Evolutionary conservation across 352 stramenopile genomes (phyloP).

Genomic region (Pythium vanterpoolii): DNA sequence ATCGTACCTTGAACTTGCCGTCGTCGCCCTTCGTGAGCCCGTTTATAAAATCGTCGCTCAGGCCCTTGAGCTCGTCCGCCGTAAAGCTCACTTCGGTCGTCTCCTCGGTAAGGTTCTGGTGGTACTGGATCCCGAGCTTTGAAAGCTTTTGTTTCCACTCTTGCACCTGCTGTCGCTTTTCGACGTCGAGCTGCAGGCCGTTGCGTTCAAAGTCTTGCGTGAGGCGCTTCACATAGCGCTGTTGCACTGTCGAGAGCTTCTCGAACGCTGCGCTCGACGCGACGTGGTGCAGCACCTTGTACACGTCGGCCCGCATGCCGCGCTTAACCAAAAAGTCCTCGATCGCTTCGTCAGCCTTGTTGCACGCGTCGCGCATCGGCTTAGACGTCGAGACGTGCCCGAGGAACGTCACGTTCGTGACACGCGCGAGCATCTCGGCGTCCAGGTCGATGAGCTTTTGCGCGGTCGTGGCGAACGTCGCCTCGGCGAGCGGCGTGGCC

Average conservation of each 20-base stretch:
- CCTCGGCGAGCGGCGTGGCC: constrained; percentile 27
- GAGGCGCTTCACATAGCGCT: constrained; percentile 76
- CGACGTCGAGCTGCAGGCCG: constrained; percentile 65
- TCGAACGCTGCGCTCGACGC: constrained; percentile 41
- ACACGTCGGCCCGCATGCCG: constrained; percentile 83
- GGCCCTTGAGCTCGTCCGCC: constrained; percentile 69
- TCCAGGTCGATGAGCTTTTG: constrained; percentile 81
- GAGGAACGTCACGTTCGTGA: constrained; percentile 86
- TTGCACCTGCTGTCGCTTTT: constrained; percentile 72
- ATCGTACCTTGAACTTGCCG: constrained; percentile 70
- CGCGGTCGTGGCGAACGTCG: constrained; percentile 69
- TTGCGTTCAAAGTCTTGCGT: constrained; percentile 86
- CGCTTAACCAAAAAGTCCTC: constrained; percentile 70
- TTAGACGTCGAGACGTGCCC: constrained; percentile 69
- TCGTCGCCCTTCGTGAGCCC: constrained; percentile 66
- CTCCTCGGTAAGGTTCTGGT: constrained; percentile 85
- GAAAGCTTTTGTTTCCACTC: constrained; percentile 84
- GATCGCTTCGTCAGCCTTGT: constrained; percentile 77
- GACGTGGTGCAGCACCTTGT: constrained; percentile 65
- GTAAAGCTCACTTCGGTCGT: constrained; percentile 81
- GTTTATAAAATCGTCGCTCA: constrained; percentile 75
- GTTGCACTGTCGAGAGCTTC: constrained; percentile 49
- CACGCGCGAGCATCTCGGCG: constrained; percentile 78
- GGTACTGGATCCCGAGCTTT: constrained; percentile 78
- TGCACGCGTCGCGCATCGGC: constrained; percentile 75